Percentiles rank a stretch among this genome's conserved stretches.
These are phyloP conservation scores for Xylariaceae sp. DNA, from an alignment of 2,329 filamentous ascomycete species.

Conservation along the genomic window DNA sequence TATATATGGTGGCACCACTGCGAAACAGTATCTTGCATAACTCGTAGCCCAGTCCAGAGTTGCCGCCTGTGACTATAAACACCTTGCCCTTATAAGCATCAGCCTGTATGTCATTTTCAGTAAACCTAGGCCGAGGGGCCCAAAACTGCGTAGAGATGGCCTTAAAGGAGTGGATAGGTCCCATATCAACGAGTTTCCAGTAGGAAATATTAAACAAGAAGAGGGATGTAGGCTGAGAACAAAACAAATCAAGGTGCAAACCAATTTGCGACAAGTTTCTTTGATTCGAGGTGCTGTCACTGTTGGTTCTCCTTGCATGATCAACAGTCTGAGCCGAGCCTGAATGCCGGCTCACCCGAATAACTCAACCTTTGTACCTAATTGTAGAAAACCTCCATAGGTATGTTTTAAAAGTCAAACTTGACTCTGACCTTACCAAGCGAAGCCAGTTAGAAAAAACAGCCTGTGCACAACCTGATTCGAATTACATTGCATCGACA, in stretches of 20 bases:
- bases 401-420: no score
- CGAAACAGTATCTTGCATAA: conserved; percentile 47
- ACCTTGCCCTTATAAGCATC: not conserved
- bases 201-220: not conserved
- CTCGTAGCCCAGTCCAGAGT: conserved; percentile 30
- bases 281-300: no score
- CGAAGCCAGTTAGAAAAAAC: no score
- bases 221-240: not conserved
- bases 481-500: no score
- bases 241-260: not conserved
- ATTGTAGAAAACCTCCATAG: no score
- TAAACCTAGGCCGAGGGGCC: not conserved
- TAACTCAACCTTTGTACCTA: no score
- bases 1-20: conserved; percentile 47
- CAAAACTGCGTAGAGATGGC: not conserved
- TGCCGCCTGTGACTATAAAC: not conserved
- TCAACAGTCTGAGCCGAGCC: no score
- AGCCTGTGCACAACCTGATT: no score
- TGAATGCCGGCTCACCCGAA: no score
- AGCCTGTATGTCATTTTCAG: not conserved
- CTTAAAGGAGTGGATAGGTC: not conserved
- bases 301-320: no score
- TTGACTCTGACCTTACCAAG: no score
- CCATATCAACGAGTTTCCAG: not conserved
- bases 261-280: not conserved